Conservation (phyloP, 495 filamentous ascomycete species). For the Hypomontagnella monticulosa region DNA sequence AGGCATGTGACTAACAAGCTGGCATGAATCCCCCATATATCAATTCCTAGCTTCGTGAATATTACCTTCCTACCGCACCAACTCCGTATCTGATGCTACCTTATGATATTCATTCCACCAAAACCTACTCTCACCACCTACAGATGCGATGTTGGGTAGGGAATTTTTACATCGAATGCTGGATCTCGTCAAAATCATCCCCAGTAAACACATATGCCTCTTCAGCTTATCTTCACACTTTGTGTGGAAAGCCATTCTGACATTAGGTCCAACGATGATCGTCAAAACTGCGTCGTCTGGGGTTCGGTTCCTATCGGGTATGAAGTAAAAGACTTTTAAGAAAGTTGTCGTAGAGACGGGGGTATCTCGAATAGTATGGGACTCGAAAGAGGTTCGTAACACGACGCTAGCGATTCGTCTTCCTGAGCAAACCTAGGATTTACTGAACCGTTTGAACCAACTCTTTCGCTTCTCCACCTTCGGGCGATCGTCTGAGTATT, state of each 20-base stretch:
- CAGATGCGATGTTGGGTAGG: constrained; percentile 15
- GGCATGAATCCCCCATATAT: constrained; percentile 35
- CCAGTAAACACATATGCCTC: background rate
- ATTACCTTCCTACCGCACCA: constrained; percentile 30
- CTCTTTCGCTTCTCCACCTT: constrained; percentile 79
- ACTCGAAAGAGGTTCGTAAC: constrained; percentile 14
- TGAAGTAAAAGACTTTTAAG: constrained; percentile 25
- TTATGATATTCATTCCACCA: constrained; percentile 20
- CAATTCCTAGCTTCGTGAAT: constrained; percentile 38
- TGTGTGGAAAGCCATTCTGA: constrained; percentile 1
- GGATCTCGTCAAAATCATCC: background rate
- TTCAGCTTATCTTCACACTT: constrained; percentile 6
- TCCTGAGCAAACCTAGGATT: constrained; percentile 50
- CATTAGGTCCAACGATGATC: constrained; percentile 14
- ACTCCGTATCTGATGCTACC: constrained; percentile 32
- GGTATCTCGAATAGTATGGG: constrained; percentile 36
- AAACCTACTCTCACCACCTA: constrained; percentile 12
- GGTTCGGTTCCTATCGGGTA: constrained; percentile 11
- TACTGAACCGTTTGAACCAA: constrained; percentile 90
- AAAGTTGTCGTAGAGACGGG: constrained; percentile 29
- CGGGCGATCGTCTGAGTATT: constrained; percentile 47
- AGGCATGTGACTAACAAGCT: constrained; percentile 30
- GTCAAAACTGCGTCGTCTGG: constrained; percentile 26
- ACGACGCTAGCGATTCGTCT: constrained; percentile 14
- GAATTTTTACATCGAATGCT: constrained; percentile 7